Base-by-base conservation (phyloP, 768 basidiomycete species). In the Dioszegia crocea region DNA sequence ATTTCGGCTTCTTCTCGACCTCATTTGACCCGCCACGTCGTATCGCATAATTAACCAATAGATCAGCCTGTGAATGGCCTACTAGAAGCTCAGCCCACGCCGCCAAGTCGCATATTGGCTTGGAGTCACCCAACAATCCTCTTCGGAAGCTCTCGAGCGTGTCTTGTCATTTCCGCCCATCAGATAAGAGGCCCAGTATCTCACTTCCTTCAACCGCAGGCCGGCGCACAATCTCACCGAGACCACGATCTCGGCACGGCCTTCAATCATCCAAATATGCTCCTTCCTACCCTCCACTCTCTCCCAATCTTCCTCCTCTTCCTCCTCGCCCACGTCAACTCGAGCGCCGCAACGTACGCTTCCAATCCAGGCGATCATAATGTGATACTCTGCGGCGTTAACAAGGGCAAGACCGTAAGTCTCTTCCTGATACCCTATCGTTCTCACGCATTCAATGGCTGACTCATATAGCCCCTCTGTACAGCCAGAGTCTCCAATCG, bases 311-410 rank as follows among this genome's bases (percentile, higher is more conserved):
- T 53, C 12, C 17, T 39, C 21, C 38, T 53, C 10, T 8, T 19
- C 23, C 36, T 53, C 51, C 23, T 40, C 19, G 11, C 23, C 3
- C 51, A 53, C 11, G 4, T 40, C 36, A 17, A 40, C 10, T 10
- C 27, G 2, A 26, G 5, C 26, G 3, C 38, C 4, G 51, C 51
- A 12, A 3, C 26, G 5, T 16, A 40, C 11, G 36, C 51, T 5
- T 53, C 51, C 39, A 40, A 53, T 27, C 51, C 36, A 23, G 51
- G 51, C 3, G 51, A 53, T 29, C 19, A 12, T 12, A 53, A 53
- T 23, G 51, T 53, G 23, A 27, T 39, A 5, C 2, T n/a, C 17
- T 53, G 51, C 51, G 51, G 39, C 11, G 51, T 4, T 16, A 24
- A 53, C 23, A 40, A 39, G 24, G 51, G 38, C 24, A 53, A 27